phyloP scores from a whole-genome alignment of 83 land plant species.

The Larix sibirica region DNA sequence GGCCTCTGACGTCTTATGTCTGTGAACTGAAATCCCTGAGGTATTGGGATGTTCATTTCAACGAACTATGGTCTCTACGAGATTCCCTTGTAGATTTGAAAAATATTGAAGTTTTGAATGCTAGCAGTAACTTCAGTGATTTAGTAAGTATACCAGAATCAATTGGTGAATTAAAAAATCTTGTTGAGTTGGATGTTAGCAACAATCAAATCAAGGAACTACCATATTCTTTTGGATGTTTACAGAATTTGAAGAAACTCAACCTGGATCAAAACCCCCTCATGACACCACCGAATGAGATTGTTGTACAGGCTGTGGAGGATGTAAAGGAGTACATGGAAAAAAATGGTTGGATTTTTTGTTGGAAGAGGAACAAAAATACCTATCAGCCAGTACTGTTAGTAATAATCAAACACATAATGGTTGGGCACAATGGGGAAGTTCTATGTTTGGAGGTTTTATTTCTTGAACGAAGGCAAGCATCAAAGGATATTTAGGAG shows the following conservation, averaged over 20 bases:
- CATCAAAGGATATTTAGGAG: slow-evolving; percentile 30
- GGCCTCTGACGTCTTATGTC: slow-evolving; percentile 65
- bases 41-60: slow-evolving; percentile 78
- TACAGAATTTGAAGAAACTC: slow-evolving; percentile 63
- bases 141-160: slow-evolving; percentile 64
- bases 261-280: slow-evolving; percentile 84
- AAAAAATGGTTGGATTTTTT: slow-evolving; percentile 53
- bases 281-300: slow-evolving; percentile 61
- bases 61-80: slow-evolving; percentile 73
- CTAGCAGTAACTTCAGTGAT: slow-evolving; percentile 84
- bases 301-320: slow-evolving; percentile 64
- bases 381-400: slow-evolving; percentile 20
- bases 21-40: slow-evolving; percentile 75
- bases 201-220: slow-evolving; percentile 86
- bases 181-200: slow-evolving; percentile 73
- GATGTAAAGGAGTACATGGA: slow-evolving; percentile 60
- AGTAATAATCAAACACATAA: slow-evolving; percentile 17
- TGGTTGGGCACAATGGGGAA: slow-evolving; percentile 45
- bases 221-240: slow-evolving; percentile 70
- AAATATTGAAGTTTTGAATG: slow-evolving; percentile 58
- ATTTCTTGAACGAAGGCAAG: slow-evolving; percentile 32
- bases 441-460: slow-evolving; percentile 43
- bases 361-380: slow-evolving; percentile 29
- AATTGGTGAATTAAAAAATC: slow-evolving; percentile 62
- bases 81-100: slow-evolving; percentile 57